Conservation (phyloP, 371 early-diverging fungal species). For the Circinella minor region DNA sequence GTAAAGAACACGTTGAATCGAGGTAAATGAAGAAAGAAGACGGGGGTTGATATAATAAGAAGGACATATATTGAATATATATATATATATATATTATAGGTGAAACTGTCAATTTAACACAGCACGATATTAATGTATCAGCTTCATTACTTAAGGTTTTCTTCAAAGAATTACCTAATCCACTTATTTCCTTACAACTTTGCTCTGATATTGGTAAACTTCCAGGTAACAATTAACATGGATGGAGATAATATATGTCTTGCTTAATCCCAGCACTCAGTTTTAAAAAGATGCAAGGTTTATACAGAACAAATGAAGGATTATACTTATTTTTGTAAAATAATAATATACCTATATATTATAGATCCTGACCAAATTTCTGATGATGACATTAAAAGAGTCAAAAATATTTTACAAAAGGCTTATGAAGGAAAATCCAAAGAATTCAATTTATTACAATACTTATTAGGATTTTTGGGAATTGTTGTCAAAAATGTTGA, state of each 20-base stretch:
- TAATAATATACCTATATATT: neutral
- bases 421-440: constrained; percentile 27
- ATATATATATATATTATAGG: constrained; percentile 33
- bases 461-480: constrained; percentile 67
- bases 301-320: no score
- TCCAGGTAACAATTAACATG: constrained; percentile 29
- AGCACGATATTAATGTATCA: constrained; percentile 80
- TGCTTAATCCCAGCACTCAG: no score
- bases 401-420: constrained; percentile 24
- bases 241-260: neutral
- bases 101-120: constrained; percentile 54
- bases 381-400: constrained; percentile 26
- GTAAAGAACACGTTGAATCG: constrained; percentile 75
- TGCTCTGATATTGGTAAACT: constrained; percentile 39
- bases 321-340: no score
- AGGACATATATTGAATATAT: neutral
- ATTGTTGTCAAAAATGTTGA: constrained; percentile 61
- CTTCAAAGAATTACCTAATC: constrained; percentile 80
- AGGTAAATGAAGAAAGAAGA: constrained; percentile 36
- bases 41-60: neutral
- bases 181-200: constrained; percentile 65
- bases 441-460: constrained; percentile 55
- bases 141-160: constrained; percentile 88
- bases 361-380: constrained; percentile 13
- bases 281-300: no score